Evolutionary conservation across 2,329 filamentous ascomycete genomes (phyloP).

Genomic region (Colletotrichum sp.): DNA sequence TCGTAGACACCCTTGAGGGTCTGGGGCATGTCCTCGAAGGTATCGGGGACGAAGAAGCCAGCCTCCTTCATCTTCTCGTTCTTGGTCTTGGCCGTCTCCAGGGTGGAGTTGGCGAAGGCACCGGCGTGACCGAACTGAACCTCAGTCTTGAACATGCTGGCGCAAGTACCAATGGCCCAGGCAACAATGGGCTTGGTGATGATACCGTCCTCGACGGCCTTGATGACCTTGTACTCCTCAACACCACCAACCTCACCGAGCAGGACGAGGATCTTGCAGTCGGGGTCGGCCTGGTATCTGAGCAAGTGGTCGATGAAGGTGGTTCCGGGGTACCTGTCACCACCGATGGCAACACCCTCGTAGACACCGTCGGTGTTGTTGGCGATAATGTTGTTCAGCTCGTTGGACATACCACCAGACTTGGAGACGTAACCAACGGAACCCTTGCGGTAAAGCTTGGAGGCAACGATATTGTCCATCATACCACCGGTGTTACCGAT

Average conservation of each 20-base stretch:
- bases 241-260: slow-evolving; percentile 99
- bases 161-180: slow-evolving; percentile 99
- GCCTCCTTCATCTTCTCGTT: slow-evolving; percentile 97
- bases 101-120: slow-evolving; percentile 98
- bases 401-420: slow-evolving; percentile 99
- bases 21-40: slow-evolving; percentile 92
- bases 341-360: slow-evolving; percentile 98
- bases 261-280: slow-evolving; percentile 95
- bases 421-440: slow-evolving; percentile 99
- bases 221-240: slow-evolving; percentile 99
- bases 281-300: slow-evolving; percentile 93
- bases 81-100: slow-evolving; percentile 96
- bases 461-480: slow-evolving; percentile 99
- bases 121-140: slow-evolving; percentile 99
- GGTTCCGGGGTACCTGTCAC: slow-evolving; percentile 97
- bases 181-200: slow-evolving; percentile 99
- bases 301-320: slow-evolving; percentile 99
- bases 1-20: slow-evolving; percentile 84
- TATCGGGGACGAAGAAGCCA: slow-evolving; percentile 92
- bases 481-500: slow-evolving; percentile 99
- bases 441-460: slow-evolving; percentile 99
- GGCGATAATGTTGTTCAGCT: slow-evolving; percentile 99
- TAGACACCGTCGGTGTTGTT: slow-evolving; percentile 97
- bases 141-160: slow-evolving; percentile 99
- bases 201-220: slow-evolving; percentile 90